Percentiles rank a stretch among this genome's conserved stretches.
Conservation (phyloP, 1,284 basidiomycete species). For the Neotropicomus parvogracilis region DNA sequence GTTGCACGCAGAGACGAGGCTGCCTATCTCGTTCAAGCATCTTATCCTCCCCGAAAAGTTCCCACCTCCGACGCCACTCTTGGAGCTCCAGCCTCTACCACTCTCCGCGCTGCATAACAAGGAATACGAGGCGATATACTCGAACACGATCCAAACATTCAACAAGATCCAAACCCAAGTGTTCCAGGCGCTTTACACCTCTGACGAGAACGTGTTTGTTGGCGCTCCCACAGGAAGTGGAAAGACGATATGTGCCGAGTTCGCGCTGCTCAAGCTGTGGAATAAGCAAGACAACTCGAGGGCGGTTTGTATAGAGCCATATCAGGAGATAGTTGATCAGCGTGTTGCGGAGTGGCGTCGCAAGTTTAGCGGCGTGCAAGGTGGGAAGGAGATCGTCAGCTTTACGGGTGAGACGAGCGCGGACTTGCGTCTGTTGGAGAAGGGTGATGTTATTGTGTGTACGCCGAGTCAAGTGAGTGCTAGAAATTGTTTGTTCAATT, state of each 20-base stretch:
- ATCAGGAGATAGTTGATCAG: constrained; percentile 94
- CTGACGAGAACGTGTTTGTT: constrained; percentile 94
- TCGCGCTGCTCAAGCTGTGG: constrained; percentile 91
- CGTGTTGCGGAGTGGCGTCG: constrained; percentile 85
- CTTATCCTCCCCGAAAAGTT: constrained; percentile 97
- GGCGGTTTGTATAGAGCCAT: constrained; percentile 96
- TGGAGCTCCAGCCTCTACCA: constrained; percentile 91
- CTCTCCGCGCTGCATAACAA: constrained; percentile 89
- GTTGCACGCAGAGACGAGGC: constrained; percentile 91
- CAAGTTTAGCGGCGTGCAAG: constrained; percentile 81
- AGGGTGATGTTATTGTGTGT: constrained; percentile 89
- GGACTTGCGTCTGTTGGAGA: constrained; percentile 87
- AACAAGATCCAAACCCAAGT: constrained; percentile 99
- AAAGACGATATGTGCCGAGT: constrained; percentile 97
- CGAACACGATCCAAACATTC: constrained; percentile 74
- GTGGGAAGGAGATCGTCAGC: constrained; percentile 89
- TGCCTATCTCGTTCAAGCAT: constrained; percentile 97
- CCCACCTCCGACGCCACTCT: constrained; percentile 87
- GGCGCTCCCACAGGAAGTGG: constrained; percentile 96
- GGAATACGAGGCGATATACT: constrained; percentile 86
- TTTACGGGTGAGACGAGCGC: constrained; percentile 94
- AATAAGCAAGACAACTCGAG: constrained; percentile 80
- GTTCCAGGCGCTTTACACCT: constrained; percentile 95
- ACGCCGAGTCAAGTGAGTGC: constrained; percentile 76
- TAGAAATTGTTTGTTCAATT: background rate